phyloP scores from a whole-genome alignment of 177 flowering plant species.

The Vitis hybrid region DNA sequence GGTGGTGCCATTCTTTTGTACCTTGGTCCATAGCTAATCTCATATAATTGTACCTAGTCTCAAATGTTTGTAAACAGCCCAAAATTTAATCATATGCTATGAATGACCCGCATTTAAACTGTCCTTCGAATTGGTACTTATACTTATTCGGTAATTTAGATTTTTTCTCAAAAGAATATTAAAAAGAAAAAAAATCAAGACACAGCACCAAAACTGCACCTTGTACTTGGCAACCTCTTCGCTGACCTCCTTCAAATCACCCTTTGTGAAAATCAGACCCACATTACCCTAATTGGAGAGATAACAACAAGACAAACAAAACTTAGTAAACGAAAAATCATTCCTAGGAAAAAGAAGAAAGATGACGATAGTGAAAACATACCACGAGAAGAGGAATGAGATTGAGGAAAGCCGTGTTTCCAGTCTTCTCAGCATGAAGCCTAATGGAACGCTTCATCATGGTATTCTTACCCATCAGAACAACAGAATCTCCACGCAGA shows the following conservation, averaged over 20 bases:
- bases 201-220: conserved; percentile 25
- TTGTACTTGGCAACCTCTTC: conserved; percentile 78
- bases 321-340: background rate
- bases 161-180: background rate
- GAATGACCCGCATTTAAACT: too few relatives aligned
- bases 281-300: conserved; percentile 50
- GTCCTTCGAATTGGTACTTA: too few relatives aligned
- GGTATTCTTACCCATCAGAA: conserved; percentile 93
- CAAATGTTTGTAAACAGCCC: too few relatives aligned
- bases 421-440: conserved; percentile 75
- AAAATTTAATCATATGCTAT: too few relatives aligned
- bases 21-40: too few relatives aligned
- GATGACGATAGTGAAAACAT: background rate
- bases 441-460: conserved; percentile 85
- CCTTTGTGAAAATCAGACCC: conserved; percentile 73
- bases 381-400: conserved; percentile 75
- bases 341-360: background rate
- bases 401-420: conserved; percentile 58
- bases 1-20: too few relatives aligned
- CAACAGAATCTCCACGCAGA: conserved; percentile 73
- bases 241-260: conserved; percentile 72
- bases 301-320: background rate
- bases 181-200: background rate
- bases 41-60: too few relatives aligned
- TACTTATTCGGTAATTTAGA: background rate